Percentiles rank a stretch among this genome's conserved stretches.
Conservation (phyloP, 2,329 filamentous ascomycete species). For the Knufia petricola region DNA sequence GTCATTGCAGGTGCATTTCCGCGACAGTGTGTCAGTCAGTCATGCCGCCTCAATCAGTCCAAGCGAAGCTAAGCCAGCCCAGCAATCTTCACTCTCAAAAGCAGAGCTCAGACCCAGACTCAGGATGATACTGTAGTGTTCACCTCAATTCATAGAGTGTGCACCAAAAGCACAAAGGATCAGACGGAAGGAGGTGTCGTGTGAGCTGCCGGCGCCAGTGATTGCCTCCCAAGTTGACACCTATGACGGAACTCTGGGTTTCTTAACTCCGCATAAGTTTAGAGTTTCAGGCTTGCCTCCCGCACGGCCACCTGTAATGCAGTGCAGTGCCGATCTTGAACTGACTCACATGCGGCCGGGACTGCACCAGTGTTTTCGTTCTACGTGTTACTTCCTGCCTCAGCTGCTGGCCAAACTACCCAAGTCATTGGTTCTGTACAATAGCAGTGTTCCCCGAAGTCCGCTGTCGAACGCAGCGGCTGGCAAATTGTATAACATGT, state of each 20-base stretch:
- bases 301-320: too few species aligned
- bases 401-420: background rate
- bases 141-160: too few species aligned
- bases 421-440: background rate
- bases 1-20: too few species aligned
- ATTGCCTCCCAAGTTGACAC: background rate
- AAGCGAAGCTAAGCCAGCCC: too few species aligned
- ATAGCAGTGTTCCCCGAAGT: background rate
- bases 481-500: slow-evolving; percentile 8
- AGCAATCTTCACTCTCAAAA: too few species aligned
- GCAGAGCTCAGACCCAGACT: too few species aligned
- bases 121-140: too few species aligned
- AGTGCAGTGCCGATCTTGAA: background rate
- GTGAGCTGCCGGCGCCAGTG: too few species aligned
- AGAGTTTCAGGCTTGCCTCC: background rate
- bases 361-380: background rate
- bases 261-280: background rate
- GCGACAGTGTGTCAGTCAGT: too few species aligned
- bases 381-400: background rate
- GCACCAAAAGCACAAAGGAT: too few species aligned
- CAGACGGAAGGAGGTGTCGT: background rate
- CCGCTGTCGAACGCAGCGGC: background rate
- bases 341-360: background rate
- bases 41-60: too few species aligned
- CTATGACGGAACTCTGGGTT: background rate